phyloP scores from a whole-genome alignment of 2,329 filamentous ascomycete species.

The Penicillium sp. region DNA sequence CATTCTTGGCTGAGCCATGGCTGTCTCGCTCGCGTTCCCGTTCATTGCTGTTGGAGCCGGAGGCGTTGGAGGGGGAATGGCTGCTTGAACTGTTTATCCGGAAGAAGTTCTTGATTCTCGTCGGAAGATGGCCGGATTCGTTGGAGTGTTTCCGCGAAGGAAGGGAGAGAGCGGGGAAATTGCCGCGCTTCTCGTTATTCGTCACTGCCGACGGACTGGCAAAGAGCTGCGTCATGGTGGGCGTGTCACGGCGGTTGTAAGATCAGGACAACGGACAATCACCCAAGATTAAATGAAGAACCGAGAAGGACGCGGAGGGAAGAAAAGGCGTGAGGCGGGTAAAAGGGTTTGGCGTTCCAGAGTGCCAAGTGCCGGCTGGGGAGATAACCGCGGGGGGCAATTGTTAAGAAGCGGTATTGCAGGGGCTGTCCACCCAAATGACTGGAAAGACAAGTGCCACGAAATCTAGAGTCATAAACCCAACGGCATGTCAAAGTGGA shows the following conservation, averaged over 20 bases:
- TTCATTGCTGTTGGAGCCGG: conserved; percentile 25
- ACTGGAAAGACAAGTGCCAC: conserved; percentile 19
- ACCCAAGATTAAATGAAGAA: conserved; percentile 7
- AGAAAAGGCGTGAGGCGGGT: conserved; percentile 6
- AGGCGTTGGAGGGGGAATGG: conserved; percentile 42
- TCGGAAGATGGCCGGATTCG: conserved; percentile 55
- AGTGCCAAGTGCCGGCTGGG: conserved; percentile 19
- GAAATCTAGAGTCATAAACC: conserved; percentile 20
- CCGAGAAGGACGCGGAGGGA: conserved; percentile 11
- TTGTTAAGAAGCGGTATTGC: conserved; percentile 14
- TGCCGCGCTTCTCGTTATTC: conserved; percentile 46
- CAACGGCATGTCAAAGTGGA: conserved; percentile 17
- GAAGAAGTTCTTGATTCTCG: conserved; percentile 71
- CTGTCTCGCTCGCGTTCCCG: conserved; percentile 42
- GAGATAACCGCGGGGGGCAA: conserved; percentile 18
- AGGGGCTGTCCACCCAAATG: conserved; percentile 27
- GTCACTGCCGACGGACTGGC: conserved; percentile 42
- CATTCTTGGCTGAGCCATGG: conserved; percentile 55
- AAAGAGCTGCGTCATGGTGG: conserved; percentile 48
- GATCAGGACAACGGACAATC: not conserved
- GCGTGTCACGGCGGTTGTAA: conserved; percentile 3
- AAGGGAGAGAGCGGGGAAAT: conserved; percentile 49
- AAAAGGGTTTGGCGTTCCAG: conserved; percentile 10
- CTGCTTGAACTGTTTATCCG: conserved; percentile 61
- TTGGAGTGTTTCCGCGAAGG: conserved; percentile 48